Evolutionary conservation across 106 monocot species (phyloP), one percentile per base, ranked within the genome.

Genomic region (Allium sativum): DNA sequence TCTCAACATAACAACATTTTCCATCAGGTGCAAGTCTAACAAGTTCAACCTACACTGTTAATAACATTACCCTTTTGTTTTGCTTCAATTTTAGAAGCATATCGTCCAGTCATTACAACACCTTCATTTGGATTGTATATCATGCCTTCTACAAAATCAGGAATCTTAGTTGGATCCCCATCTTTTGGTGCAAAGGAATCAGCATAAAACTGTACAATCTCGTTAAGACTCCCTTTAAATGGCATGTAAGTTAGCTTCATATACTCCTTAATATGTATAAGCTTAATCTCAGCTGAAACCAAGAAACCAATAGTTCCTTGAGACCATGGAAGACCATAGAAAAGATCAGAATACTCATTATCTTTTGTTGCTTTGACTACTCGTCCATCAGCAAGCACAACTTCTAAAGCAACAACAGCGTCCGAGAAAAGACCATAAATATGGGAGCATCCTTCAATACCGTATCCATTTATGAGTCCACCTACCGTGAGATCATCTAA

Each of bases 181-280:
- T 76, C 76, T 45, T 59, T 70, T 10, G 76, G 76, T 43, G 75
- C 69, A 64, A 75, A 75, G 42, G 75, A 75, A 64, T 75, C 75
- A 4, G 75, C 63, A 55, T 70, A 76, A 19, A 53, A 65, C 60
- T 76, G 76, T 40, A 70, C 76, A 22, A 76, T 50, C 10, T 76
- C 58, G 22, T 19, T 64, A 52, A 76, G 42, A 45, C 44, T 65
- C 18, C 76, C 76, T 15, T 48, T 58, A 6, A 56, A 64, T 7
- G 76, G 76, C 20, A 10, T 59, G n/a, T 77, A 77, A 16, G 77
- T 77, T 13, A 77, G 56, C 22, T 52, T 77, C 77, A 77, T 72
- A 44, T 77, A 77, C 67, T 77, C 72, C 68, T 77, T 72, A 21
- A 77, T 18, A 6, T 55, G 67, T 56, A 77, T 77, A 3, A 77